phyloP scores from a whole-genome alignment of 768 basidiomycete genomes.

The Austroboletus eburneus region DNA sequence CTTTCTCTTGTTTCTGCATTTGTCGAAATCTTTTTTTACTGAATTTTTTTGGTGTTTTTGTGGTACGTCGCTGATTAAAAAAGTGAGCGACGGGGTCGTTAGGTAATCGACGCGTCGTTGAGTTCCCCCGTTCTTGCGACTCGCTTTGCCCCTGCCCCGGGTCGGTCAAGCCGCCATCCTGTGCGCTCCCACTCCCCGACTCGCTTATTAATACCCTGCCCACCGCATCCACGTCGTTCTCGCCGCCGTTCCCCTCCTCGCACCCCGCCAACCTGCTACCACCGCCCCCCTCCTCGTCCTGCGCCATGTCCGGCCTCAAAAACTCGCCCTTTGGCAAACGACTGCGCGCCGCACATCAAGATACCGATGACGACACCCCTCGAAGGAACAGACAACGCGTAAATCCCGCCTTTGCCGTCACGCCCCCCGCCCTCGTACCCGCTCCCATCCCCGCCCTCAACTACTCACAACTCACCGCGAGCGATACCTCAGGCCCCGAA shows the following conservation, averaged over 20 bases:
- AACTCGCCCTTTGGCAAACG: slow-evolving; percentile 84
- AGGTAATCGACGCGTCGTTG: slow-evolving; percentile 33
- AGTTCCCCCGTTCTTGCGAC: slow-evolving; percentile 16
- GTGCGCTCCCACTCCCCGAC: slow-evolving; percentile 1
- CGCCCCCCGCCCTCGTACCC: slow-evolving; percentile 30
- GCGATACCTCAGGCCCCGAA: slow-evolving; percentile 45
- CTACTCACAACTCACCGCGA: slow-evolving; percentile 47
- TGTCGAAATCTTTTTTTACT: slow-evolving; percentile 1
- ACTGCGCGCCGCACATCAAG: slow-evolving; percentile 66
- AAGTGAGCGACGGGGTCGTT: slow-evolving; percentile 13
- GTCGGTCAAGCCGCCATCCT: slow-evolving; percentile 11
- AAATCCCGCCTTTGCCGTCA: slow-evolving; percentile 50
- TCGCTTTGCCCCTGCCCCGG: slow-evolving; percentile 24
- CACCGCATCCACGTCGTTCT: background rate
- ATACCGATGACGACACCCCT: slow-evolving; percentile 50
- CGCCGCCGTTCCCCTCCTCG: background rate
- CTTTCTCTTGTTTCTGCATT: background rate
- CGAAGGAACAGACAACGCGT: slow-evolving; percentile 49
- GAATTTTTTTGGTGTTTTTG: slow-evolving; percentile 6
- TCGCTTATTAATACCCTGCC: background rate
- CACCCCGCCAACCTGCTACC: background rate
- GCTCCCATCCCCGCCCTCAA: slow-evolving; percentile 55
- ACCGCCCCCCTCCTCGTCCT: background rate
- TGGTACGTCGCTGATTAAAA: slow-evolving; percentile 25
- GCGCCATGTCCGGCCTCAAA: slow-evolving; percentile 67